Evolutionary conservation across 1,284 basidiomycete species (phyloP).

Genomic region (Coniophora puteana): DNA sequence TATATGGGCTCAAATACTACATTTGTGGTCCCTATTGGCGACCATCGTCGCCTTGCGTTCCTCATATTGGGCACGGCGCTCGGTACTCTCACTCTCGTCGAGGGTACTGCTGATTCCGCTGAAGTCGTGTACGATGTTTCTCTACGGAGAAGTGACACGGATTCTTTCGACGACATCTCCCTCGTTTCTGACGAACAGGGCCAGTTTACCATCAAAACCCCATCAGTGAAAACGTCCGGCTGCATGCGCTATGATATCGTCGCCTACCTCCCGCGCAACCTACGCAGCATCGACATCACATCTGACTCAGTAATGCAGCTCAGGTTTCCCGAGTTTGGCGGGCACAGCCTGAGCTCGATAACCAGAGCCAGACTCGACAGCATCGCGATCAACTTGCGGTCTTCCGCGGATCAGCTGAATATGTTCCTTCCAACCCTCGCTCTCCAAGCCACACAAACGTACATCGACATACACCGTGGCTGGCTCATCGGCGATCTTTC

Average conservation of each 20-base stretch:
- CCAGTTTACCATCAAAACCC: conserved; percentile 29
- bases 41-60: conserved; percentile 37
- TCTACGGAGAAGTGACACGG: conserved; percentile 38
- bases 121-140: conserved; percentile 48
- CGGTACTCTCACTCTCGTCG: conserved; percentile 47
- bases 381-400: conserved; percentile 42
- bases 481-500: conserved; percentile 57
- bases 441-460: conserved; percentile 35
- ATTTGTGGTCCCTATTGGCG: conserved; percentile 36
- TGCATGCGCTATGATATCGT: conserved; percentile 56
- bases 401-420: conserved; percentile 29
- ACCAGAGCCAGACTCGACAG: no score
- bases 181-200: conserved; percentile 31
- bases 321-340: conserved; percentile 42
- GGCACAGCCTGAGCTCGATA: no score
- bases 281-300: conserved; percentile 43
- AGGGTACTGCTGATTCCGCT: conserved; percentile 34
- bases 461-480: conserved; percentile 46
- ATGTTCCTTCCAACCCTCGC: conserved; percentile 42
- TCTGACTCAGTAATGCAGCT: conserved; percentile 42
- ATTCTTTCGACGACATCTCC: conserved; percentile 34
- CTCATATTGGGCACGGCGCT: conserved; percentile 44
- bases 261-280: conserved; percentile 43
- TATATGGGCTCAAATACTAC: conserved; percentile 39
- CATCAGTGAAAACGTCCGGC: conserved; percentile 11